phyloP scores from a whole-genome alignment of 2,329 filamentous ascomycete species.

The Pezicula carpinea region DNA sequence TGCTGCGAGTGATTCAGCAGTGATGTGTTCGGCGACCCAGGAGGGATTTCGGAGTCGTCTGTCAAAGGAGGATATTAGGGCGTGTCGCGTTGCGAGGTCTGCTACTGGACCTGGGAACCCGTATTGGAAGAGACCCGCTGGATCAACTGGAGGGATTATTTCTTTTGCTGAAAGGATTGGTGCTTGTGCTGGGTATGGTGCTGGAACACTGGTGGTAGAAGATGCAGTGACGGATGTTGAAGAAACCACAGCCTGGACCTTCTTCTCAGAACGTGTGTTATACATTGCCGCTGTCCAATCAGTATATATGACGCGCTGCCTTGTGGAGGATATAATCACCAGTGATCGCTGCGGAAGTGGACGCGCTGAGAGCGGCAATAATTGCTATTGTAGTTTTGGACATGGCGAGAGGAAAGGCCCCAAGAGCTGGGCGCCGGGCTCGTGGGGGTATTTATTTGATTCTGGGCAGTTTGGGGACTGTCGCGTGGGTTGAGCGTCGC shows the following conservation, averaged over 20 bases:
- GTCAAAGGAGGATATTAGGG: conserved; percentile 85
- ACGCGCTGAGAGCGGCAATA: conserved; percentile 71
- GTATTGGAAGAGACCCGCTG: conserved; percentile 74
- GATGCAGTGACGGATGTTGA: conserved; percentile 18
- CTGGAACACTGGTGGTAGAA: conserved; percentile 23
- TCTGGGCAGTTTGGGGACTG: background rate
- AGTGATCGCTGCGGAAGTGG: conserved; percentile 70
- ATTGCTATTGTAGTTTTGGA: conserved; percentile 74
- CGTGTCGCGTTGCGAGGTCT: conserved; percentile 72
- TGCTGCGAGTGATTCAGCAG: conserved; percentile 70
- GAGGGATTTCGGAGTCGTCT: conserved; percentile 84
- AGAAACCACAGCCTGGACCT: conserved; percentile 29
- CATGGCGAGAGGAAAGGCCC: conserved; percentile 46
- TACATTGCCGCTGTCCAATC: conserved; percentile 49
- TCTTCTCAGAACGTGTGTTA: conserved; percentile 48
- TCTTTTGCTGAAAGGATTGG: conserved; percentile 22
- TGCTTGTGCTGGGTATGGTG: conserved; percentile 22
- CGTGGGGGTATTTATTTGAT: conserved; percentile 16
- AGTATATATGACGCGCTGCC: too few species aligned
- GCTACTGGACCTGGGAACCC: conserved; percentile 88
- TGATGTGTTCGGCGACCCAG: conserved; percentile 98
- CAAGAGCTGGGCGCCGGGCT: conserved; percentile 1
- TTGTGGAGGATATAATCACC: too few species aligned
- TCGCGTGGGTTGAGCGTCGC: background rate
- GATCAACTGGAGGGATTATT: conserved; percentile 57